Evolutionary conservation across 1,284 basidiomycete species (phyloP).

Genomic region (Porodaedalea pini): DNA sequence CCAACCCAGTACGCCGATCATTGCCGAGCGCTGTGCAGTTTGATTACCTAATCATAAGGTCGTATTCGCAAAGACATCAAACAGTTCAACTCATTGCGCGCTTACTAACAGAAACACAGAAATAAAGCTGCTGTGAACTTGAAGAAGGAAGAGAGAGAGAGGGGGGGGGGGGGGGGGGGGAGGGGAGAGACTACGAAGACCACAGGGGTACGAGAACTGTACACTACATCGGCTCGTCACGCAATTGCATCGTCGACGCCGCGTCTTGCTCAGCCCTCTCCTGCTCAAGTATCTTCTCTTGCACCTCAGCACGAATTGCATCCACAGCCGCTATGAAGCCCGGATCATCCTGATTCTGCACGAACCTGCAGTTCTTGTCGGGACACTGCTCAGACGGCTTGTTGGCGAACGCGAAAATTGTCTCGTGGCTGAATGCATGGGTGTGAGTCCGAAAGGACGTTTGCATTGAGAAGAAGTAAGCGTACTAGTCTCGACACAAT

Average conservation of each 20-base stretch:
- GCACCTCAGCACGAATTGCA: not conserved
- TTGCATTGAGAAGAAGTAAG: not conserved
- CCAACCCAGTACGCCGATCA: not conserved
- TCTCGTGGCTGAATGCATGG: not conserved
- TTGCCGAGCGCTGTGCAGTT: not conserved
- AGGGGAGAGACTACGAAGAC: too few species aligned
- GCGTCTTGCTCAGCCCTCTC: not conserved
- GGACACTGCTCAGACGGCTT: not conserved
- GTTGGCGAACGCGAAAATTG: not conserved
- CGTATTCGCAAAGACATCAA: not conserved
- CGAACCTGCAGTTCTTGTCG: conserved; percentile 4
- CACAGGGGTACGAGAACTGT: too few species aligned
- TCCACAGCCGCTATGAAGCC: not conserved
- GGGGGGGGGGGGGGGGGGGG: too few species aligned
- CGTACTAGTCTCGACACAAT: conserved; percentile 1
- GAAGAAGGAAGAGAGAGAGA: too few species aligned
- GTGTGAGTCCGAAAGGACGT: not conserved
- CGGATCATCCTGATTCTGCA: not conserved
- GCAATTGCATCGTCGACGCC: not conserved
- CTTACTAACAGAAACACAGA: too few species aligned
- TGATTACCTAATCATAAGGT: not conserved
- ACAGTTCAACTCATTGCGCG: too few species aligned
- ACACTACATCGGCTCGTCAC: not conserved
- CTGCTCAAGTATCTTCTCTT: not conserved
- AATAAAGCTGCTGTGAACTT: too few species aligned